phyloP scores from a whole-genome alignment of 805 yeast species.

The Candida ficus region DNA sequence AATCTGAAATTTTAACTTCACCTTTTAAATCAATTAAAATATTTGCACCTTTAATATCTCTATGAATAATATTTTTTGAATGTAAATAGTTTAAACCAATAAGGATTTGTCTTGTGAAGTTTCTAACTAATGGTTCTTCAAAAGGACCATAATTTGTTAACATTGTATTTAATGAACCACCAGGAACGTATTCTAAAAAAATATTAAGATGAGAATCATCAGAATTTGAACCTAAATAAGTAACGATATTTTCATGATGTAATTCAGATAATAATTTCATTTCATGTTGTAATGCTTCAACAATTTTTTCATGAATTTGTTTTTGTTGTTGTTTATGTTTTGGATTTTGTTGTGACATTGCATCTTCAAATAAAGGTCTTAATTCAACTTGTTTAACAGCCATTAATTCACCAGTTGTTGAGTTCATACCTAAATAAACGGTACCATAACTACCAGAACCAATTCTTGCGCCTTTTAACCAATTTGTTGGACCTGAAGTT shows the following conservation, averaged over 20 bases:
- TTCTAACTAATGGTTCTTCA: slow-evolving; percentile 69
- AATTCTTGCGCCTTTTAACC: slow-evolving; percentile 91
- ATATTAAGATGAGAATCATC: slow-evolving; percentile 72
- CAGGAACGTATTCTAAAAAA: slow-evolving; percentile 71
- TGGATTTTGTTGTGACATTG: slow-evolving; percentile 19
- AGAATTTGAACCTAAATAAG: slow-evolving; percentile 83
- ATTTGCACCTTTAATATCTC: slow-evolving; percentile 89
- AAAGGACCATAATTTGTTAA: slow-evolving; percentile 70
- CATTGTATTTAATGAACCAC: slow-evolving; percentile 69
- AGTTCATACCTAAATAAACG: slow-evolving; percentile 88
- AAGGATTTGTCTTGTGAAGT: slow-evolving; percentile 70
- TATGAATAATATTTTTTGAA: slow-evolving; percentile 68
- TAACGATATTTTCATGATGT: slow-evolving; percentile 88
- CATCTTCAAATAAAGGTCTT: slow-evolving; percentile 37
- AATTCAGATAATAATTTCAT: slow-evolving; percentile 71
- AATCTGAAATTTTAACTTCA: slow-evolving; percentile 78
- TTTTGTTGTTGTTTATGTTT: slow-evolving; percentile 26
- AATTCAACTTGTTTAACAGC: slow-evolving; percentile 93
- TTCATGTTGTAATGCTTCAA: slow-evolving; percentile 79
- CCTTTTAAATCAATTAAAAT: slow-evolving; percentile 77
- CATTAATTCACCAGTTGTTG: slow-evolving; percentile 90
- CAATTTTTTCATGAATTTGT: slow-evolving; percentile 47
- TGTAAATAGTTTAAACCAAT: slow-evolving; percentile 74
- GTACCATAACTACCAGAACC: slow-evolving; percentile 96
- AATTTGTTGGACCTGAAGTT: slow-evolving; percentile 60